Percentiles rank a stretch among this genome's conserved stretches.
These are phyloP conservation scores for Fusarium multiceps DNA, from an alignment of 2,329 filamentous ascomycete genomes.

Conservation along the genomic window DNA sequence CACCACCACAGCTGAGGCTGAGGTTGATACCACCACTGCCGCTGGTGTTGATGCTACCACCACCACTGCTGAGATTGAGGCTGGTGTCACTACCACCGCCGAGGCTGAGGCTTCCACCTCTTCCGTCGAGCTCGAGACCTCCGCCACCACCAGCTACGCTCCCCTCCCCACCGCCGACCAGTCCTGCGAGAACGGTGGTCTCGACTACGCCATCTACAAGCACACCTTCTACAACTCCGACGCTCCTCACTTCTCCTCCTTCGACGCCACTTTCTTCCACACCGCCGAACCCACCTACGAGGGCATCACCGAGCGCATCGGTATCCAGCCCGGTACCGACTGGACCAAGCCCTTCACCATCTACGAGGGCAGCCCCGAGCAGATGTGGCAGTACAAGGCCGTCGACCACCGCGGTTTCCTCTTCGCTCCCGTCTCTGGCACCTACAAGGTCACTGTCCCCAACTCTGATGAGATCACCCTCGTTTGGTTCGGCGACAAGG, in stretches of 20 bases:
- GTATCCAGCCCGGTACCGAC: neutral
- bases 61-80: neutral
- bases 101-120: neutral
- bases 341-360: neutral
- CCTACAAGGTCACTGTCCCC: conserved; percentile 3
- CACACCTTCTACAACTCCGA: conserved; percentile 4
- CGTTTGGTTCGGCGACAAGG: conserved; percentile 12
- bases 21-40: neutral
- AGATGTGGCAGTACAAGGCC: conserved; percentile 16
- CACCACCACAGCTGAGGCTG: neutral
- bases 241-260: conserved; percentile 2
- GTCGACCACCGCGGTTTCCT: conserved; percentile 10
- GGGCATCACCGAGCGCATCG: conserved; percentile 1
- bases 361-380: neutral
- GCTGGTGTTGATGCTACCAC: neutral
- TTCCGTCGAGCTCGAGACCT: neutral
- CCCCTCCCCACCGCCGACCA: conserved; percentile 8
- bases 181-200: conserved; percentile 6
- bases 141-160: neutral
- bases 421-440: neutral
- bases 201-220: conserved; percentile 7
- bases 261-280: neutral
- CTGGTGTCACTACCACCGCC: neutral
- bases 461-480: conserved; percentile 24
- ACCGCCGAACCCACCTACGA: neutral